Percentiles rank a stretch among this genome's conserved stretches.
Evolutionary conservation across 116 monocot genomes (phyloP).

Genomic region (Papilionanthe hybrid): DNA sequence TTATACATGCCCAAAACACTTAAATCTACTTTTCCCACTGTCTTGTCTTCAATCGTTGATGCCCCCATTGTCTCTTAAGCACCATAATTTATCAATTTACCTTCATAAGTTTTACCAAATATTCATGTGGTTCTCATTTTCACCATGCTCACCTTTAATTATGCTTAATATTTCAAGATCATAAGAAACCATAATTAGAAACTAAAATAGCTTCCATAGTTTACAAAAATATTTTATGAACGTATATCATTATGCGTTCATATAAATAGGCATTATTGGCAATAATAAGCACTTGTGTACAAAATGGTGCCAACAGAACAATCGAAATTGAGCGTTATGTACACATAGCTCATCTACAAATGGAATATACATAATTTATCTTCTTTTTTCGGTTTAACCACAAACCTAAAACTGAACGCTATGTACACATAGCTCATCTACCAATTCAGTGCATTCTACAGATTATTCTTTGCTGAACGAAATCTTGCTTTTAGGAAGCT

Average conservation of each 20-base stretch:
- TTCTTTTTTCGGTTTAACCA: background rate
- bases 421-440: background rate
- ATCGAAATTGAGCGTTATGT: background rate
- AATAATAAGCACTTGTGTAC: background rate
- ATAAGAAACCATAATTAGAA: background rate
- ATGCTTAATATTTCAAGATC: background rate
- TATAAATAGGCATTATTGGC: background rate
- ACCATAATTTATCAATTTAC: background rate
- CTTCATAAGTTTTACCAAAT: background rate
- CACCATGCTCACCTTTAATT: background rate
- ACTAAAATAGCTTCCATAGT: background rate
- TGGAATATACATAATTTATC: background rate
- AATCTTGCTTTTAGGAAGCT: background rate
- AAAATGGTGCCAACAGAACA: background rate
- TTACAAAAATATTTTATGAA: background rate
- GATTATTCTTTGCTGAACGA: background rate
- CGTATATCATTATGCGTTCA: background rate
- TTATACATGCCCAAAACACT: background rate
- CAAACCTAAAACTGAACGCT: background rate
- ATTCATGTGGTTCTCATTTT: background rate
- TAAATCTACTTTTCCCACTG: background rate
- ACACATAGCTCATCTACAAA: background rate
- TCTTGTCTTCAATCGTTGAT: background rate
- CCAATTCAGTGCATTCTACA: background rate
- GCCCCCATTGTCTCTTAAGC: background rate